Conservation (phyloP, 345 rosid genomes). For the Aquilaria sinensis region DNA sequence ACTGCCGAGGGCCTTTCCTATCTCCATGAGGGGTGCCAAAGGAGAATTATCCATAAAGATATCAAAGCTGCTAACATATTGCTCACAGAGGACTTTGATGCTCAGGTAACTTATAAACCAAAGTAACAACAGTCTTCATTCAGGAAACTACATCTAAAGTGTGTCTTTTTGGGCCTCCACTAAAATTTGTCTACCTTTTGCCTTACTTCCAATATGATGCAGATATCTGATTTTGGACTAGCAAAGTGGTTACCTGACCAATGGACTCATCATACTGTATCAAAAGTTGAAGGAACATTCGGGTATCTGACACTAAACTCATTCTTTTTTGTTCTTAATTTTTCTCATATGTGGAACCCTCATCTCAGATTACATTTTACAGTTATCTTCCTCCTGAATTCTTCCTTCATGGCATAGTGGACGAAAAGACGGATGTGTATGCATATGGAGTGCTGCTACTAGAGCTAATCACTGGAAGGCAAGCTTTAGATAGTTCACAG, state of each 20-base stretch:
- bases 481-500: slow-evolving; percentile 73
- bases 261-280: slow-evolving; percentile 82
- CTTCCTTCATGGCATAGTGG: slow-evolving; percentile 93
- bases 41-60: slow-evolving; percentile 93
- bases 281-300: slow-evolving; percentile 88
- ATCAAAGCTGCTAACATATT: slow-evolving; percentile 88
- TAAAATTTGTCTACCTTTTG: slow-evolving; percentile 1
- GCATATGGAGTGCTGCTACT: slow-evolving; percentile 80
- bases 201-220: slow-evolving; percentile 5
- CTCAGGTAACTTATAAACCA: slow-evolving; percentile 44
- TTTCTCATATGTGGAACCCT: not conserved
- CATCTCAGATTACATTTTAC: slow-evolving; percentile 11
- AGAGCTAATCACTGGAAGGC: slow-evolving; percentile 82
- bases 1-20: slow-evolving; percentile 75
- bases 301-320: slow-evolving; percentile 44
- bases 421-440: slow-evolving; percentile 87
- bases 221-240: slow-evolving; percentile 98
- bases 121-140: not conserved
- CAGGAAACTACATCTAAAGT: too few relatives aligned
- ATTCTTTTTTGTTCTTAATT: slow-evolving; percentile 7
- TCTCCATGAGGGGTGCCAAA: slow-evolving; percentile 87
- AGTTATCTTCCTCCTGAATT: slow-evolving; percentile 93
- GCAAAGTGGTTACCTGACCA: slow-evolving; percentile 94
- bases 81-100: slow-evolving; percentile 75
- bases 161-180: not conserved